Percentiles rank a stretch among this genome's conserved stretches.
phyloP scores from a whole-genome alignment of 345 rosid species.

The Moricandia arvensis region DNA sequence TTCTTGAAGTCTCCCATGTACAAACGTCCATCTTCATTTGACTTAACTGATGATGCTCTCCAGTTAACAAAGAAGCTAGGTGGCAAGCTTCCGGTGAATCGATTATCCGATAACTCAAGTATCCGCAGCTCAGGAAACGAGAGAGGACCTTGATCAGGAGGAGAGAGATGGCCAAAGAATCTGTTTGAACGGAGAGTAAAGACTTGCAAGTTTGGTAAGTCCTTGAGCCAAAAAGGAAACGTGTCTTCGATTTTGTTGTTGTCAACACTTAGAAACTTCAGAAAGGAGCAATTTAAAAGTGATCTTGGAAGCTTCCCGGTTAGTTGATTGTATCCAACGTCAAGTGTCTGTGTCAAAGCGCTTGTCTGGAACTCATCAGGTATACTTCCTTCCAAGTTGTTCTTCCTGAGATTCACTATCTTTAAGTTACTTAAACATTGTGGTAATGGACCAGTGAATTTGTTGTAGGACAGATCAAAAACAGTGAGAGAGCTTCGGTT shows the following conservation, averaged over 20 bases:
- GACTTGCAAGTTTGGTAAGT: background rate
- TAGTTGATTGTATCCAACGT: conserved; percentile 27
- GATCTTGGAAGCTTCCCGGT: conserved; percentile 30
- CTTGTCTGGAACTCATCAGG: background rate
- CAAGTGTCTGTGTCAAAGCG: conserved; percentile 8
- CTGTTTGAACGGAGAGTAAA: background rate
- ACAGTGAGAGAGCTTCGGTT: background rate
- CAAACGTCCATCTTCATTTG: no score
- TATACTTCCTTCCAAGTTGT: conserved; percentile 29
- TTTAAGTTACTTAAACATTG: conserved; percentile 20
- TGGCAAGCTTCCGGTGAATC: background rate
- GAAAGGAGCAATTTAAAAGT: background rate
- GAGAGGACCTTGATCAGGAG: background rate
- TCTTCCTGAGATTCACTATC: conserved; percentile 28
- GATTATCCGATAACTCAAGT: background rate
- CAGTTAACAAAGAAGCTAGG: background rate
- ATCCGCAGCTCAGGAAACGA: background rate
- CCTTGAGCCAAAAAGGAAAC: background rate
- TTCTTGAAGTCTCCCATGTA: no score
- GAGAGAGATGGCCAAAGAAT: background rate
- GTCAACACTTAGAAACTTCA: conserved; percentile 12
- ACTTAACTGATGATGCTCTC: no score
- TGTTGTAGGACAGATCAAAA: background rate
- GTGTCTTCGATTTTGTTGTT: background rate
- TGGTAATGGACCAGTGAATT: conserved; percentile 28